phyloP scores from a whole-genome alignment of 2,329 filamentous ascomycete genomes.

The Fusarium subtropicale region DNA sequence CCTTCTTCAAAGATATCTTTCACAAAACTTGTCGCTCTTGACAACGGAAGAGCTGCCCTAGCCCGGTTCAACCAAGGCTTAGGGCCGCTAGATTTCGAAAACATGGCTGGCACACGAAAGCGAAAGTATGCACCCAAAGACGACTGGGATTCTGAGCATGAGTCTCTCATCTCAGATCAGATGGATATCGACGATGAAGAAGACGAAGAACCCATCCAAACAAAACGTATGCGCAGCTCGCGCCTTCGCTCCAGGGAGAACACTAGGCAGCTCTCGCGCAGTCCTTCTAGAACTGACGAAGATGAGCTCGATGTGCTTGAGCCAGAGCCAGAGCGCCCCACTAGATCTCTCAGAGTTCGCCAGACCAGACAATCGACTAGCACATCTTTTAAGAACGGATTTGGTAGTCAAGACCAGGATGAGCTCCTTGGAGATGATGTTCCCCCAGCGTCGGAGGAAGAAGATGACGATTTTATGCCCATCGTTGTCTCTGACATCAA shows the following conservation, averaged over 20 bases:
- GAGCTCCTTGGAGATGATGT: conserved; percentile 51
- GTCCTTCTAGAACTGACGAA: conserved; percentile 33
- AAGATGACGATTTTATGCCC: conserved; percentile 51
- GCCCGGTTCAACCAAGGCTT: conserved; percentile 36
- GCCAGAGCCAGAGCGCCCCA: conserved; percentile 15
- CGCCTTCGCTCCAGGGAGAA: conserved; percentile 46
- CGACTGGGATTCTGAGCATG: conserved; percentile 47
- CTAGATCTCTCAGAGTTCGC: conserved; percentile 45
- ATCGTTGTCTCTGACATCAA: conserved; percentile 55
- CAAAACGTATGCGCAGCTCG: conserved; percentile 18
- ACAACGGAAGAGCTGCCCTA: conserved; percentile 51
- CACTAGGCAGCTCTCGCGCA: conserved; percentile 36
- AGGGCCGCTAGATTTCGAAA: conserved; percentile 27
- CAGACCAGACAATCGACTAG: conserved; percentile 45
- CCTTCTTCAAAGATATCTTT: conserved; percentile 47
- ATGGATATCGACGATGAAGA: conserved; percentile 48
- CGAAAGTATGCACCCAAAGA: conserved; percentile 49
- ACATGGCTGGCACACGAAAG: conserved; percentile 43
- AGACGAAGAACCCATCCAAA: conserved; percentile 24
- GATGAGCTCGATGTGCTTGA: conserved; percentile 35
- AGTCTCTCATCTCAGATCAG: conserved; percentile 42
- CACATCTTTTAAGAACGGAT: conserved; percentile 43
- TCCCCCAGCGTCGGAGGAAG: conserved; percentile 46
- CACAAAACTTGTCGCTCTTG: conserved; percentile 47
- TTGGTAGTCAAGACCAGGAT: conserved; percentile 47